Evolutionary conservation across 2,329 filamentous ascomycete species (phyloP), one percentile per base, ranked within the genome.

Genomic region (Dactylonectria estremocensis): DNA sequence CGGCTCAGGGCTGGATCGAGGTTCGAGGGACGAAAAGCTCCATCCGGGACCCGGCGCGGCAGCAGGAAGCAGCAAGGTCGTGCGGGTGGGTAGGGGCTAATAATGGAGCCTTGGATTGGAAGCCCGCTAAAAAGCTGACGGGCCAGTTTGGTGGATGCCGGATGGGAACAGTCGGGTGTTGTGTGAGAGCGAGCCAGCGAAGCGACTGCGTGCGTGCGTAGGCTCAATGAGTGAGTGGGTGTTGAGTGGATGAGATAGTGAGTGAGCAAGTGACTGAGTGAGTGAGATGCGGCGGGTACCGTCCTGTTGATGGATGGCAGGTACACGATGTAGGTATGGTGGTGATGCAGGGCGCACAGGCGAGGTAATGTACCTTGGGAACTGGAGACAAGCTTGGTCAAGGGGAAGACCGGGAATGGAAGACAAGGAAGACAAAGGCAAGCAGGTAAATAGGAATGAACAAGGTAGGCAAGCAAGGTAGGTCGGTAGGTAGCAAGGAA

Each of bases 21-120:
- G 67, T 61, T 74, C 73, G 62, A 67, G 64, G 73, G 72, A 64
- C 70, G 70, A 75, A 69, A 75, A 60, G 73, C 70, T 75, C 73
- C 73, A 75, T 75, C 72, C 64, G 66, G 68, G 68, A 74, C 73
- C 73, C 70, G 61, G 63, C 57, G 66, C 64, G 40, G 59, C 52
- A 60, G 57, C 55, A 64, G 53, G 37, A 54, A 54, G 60, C 40
- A 63, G 57, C 50, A 62, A 61, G 57, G 64, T 50, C 58, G 53
- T 61, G 53, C 49, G 50, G 59, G 59, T 61, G 50, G 59, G 59
- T 54, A 55, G 59, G 49, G 50, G 59, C 59, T 61, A 58, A 56
- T 66, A 61, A 61, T 58, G 53, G 57, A 55, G 31, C 49, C 49
- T 53, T 22, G 35, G 63, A 57, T 37, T n/a, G 58, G 58, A 28